phyloP scores from a whole-genome alignment of 108 stramenopile species.

The Bacterosira constricta region DNA sequence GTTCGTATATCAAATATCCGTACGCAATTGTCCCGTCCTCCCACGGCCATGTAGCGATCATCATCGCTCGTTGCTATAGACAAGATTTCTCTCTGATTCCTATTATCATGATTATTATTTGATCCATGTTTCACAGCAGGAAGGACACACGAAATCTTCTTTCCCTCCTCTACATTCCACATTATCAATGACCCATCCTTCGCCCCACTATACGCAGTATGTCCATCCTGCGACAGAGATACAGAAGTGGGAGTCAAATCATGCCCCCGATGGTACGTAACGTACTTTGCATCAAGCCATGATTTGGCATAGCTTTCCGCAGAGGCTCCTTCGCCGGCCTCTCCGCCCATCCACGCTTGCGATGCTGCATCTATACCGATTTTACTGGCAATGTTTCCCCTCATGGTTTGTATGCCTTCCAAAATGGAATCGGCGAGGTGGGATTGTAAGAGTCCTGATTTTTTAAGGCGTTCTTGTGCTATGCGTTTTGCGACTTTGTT shows the following conservation, averaged over 20 bases:
- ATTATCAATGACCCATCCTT: constrained; percentile 94
- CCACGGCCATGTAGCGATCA: constrained; percentile 90
- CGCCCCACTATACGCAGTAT: constrained; percentile 79
- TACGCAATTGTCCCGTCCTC: constrained; percentile 88
- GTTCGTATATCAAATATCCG: constrained; percentile 83
- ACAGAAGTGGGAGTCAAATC: constrained; percentile 90
- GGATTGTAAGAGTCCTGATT: constrained; percentile 66
- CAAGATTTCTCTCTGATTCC: constrained; percentile 79
- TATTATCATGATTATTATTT: constrained; percentile 18
- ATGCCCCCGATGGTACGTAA: constrained; percentile 71
- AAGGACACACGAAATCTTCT: constrained; percentile 36
- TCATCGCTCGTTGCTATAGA: constrained; percentile 92
- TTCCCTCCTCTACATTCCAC: constrained; percentile 91
- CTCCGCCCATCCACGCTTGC: constrained; percentile 15
- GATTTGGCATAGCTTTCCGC: constrained; percentile 45
- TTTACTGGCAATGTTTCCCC: constrained; percentile 7
- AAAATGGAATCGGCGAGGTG: constrained; percentile 62
- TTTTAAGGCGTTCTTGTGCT: constrained; percentile 59
- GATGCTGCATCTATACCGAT: constrained; percentile 1
- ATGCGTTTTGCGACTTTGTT: constrained; percentile 51
- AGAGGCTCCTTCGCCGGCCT: not conserved
- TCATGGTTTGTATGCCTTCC: constrained; percentile 33
- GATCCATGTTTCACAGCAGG: constrained; percentile 54
- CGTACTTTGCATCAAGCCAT: constrained; percentile 59
- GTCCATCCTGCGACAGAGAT: constrained; percentile 64